These are phyloP conservation scores for Chytriomyces hyalinus DNA, from an alignment of 192 early-diverging fungal species.

Conservation along the genomic window DNA sequence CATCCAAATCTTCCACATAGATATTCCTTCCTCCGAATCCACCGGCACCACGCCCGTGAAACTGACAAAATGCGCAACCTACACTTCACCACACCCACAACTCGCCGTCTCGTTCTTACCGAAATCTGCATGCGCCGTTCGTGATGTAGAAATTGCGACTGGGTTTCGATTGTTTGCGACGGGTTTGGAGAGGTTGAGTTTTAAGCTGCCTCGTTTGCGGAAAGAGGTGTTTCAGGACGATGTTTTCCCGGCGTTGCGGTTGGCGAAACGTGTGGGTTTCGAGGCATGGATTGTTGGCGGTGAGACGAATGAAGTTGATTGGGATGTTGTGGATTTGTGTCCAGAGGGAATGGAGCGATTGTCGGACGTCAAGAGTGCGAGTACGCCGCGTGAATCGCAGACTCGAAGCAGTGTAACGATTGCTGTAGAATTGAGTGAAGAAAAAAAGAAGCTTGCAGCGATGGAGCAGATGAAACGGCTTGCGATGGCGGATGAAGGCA, in stretches of 20 bases:
- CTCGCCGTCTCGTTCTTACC: slow-evolving; percentile 76
- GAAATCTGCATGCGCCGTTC: slow-evolving; percentile 70
- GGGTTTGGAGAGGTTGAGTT: slow-evolving; percentile 73
- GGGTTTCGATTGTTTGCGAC: slow-evolving; percentile 71
- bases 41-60: slow-evolving; percentile 9
- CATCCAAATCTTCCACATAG: slow-evolving; percentile 75
- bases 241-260: slow-evolving; percentile 62
- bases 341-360: slow-evolving; percentile 56
- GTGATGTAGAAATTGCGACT: slow-evolving; percentile 66
- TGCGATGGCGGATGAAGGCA: slow-evolving; percentile 43
- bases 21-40: slow-evolving; percentile 46
- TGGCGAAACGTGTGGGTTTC: background rate
- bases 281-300: background rate
- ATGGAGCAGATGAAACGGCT: slow-evolving; percentile 45
- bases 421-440: slow-evolving; percentile 40
- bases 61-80: slow-evolving; percentile 15
- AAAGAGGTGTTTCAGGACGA: slow-evolving; percentile 93
- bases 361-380: slow-evolving; percentile 37
- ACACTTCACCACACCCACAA: slow-evolving; percentile 54
- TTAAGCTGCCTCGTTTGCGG: slow-evolving; percentile 78
- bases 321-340: slow-evolving; percentile 37
- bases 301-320: background rate
- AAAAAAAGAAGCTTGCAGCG: slow-evolving; percentile 44
- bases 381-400: background rate
- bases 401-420: slow-evolving; percentile 23